Conservation (phyloP, 768 basidiomycete genomes). For the Strobilomyces dryophilus region DNA sequence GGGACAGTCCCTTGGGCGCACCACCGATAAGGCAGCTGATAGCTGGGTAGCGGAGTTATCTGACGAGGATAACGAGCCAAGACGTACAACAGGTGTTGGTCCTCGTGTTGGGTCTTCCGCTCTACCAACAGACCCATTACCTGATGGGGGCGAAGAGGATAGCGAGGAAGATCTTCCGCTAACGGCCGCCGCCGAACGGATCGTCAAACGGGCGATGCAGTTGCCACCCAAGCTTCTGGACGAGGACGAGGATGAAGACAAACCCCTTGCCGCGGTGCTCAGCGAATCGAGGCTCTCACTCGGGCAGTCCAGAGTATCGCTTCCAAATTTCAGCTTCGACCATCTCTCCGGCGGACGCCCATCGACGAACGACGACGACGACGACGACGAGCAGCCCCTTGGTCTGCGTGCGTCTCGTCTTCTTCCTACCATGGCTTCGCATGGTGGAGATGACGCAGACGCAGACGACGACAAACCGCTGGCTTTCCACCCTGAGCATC, state of each 20-base stretch:
- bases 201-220: slow-evolving; percentile 42
- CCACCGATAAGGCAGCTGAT: slow-evolving; percentile 23
- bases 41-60: slow-evolving; percentile 56
- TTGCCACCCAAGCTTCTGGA: slow-evolving; percentile 24
- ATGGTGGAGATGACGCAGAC: slow-evolving; percentile 39
- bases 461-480: slow-evolving; percentile 72
- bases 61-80: slow-evolving; percentile 54
- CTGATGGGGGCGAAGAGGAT: slow-evolving; percentile 33
- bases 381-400: slow-evolving; percentile 70
- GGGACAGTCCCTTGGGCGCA: slow-evolving; percentile 14
- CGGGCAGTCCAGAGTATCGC: slow-evolving; percentile 39
- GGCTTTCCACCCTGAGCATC: slow-evolving; percentile 74
- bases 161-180: slow-evolving; percentile 83
- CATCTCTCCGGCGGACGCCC: slow-evolving; percentile 18
- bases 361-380: slow-evolving; percentile 39
- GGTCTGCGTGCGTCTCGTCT: slow-evolving; percentile 59
- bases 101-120: slow-evolving; percentile 31
- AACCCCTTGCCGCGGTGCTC: slow-evolving; percentile 62
- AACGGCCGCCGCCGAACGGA: slow-evolving; percentile 56
- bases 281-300: slow-evolving; percentile 41
- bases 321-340: slow-evolving; percentile 43
- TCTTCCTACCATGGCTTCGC: slow-evolving; percentile 24
- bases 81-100: slow-evolving; percentile 56
- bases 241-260: slow-evolving; percentile 53
- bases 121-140: background rate